Conservation (phyloP, 2,329 filamentous ascomycete genomes). For the Trichoderma endophyticum region DNA sequence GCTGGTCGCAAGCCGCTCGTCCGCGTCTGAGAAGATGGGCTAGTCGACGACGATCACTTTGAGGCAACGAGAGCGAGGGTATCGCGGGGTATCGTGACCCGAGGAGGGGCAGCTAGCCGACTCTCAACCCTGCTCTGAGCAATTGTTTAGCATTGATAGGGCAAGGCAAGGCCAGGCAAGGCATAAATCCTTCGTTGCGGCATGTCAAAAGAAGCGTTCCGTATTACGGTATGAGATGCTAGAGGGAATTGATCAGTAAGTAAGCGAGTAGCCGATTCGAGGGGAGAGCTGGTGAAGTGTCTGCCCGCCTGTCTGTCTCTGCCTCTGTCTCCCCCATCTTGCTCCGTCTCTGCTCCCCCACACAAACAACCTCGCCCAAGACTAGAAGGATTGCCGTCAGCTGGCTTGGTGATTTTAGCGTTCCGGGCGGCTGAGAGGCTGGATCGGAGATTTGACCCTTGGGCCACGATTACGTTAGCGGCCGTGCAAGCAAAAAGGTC, state of each 20-base stretch:
- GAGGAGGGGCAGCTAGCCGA: neutral
- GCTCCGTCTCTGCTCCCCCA: neutral
- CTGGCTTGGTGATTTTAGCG: neutral
- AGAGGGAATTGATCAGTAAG: neutral
- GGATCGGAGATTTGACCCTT: slow-evolving; percentile 7
- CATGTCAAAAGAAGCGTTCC: slow-evolving; percentile 4
- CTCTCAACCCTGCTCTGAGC: neutral
- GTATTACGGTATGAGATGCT: neutral
- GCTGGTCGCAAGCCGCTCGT: neutral
- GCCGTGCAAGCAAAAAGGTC: neutral
- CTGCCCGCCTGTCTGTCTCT: neutral
- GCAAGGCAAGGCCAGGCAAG: neutral
- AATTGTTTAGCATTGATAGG: neutral
- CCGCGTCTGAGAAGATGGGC: neutral
- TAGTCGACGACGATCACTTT: slow-evolving; percentile 6
- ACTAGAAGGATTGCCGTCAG: neutral
- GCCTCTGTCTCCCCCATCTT: neutral
- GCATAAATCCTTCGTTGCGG: slow-evolving; percentile 1
- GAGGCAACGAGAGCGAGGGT: neutral
- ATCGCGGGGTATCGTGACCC: slow-evolving; percentile 17
- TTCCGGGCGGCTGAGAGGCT: slow-evolving; percentile 16
- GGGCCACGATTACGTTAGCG: neutral
- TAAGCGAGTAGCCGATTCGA: neutral
- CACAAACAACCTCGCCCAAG: neutral
- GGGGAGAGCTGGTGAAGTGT: neutral